These are phyloP conservation scores for Leccinum fallax DNA, from an alignment of 1,284 basidiomycete genomes.

Conservation along the genomic window DNA sequence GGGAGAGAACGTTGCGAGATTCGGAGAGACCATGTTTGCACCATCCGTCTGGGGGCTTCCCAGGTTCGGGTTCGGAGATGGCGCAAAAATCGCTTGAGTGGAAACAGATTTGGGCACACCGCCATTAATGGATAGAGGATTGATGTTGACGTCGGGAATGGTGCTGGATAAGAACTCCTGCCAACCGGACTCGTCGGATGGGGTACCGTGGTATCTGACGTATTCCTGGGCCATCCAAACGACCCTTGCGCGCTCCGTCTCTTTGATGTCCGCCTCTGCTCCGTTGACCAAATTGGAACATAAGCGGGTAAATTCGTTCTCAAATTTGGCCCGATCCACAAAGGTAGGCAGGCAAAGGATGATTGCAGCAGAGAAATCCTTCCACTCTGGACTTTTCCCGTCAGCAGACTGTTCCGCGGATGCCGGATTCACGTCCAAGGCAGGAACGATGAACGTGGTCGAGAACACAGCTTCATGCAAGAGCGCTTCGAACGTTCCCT, in stretches of 20 bases:
- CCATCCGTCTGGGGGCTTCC: slow-evolving; percentile 35
- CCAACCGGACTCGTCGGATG: slow-evolving; percentile 58
- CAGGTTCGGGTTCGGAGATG: slow-evolving; percentile 45
- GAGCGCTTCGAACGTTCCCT: slow-evolving; percentile 74
- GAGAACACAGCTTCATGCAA: slow-evolving; percentile 79
- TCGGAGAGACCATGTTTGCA: slow-evolving; percentile 38
- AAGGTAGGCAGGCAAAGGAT: slow-evolving; percentile 61
- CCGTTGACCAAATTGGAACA: slow-evolving; percentile 64
- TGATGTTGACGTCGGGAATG: slow-evolving; percentile 42
- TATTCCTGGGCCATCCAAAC: slow-evolving; percentile 70
- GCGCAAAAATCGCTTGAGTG: slow-evolving; percentile 51
- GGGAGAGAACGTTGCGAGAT: slow-evolving; percentile 62
- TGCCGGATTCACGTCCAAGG: slow-evolving; percentile 13
- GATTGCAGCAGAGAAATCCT: slow-evolving; percentile 60
- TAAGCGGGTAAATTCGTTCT: slow-evolving; percentile 68
- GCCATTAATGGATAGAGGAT: slow-evolving; percentile 20
- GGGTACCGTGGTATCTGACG: slow-evolving; percentile 53
- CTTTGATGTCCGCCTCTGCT: slow-evolving; percentile 46
- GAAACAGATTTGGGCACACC: slow-evolving; percentile 51
- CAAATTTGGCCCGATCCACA: slow-evolving; percentile 58
- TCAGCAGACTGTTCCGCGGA: slow-evolving; percentile 14
- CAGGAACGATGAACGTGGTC: slow-evolving; percentile 52
- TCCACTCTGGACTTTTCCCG: slow-evolving; percentile 47
- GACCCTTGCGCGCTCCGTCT: slow-evolving; percentile 48
- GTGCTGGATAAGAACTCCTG: slow-evolving; percentile 55